Evolutionary conservation across 208 protist genomes (phyloP).

Genomic region (Wallacemonas sp.): DNA sequence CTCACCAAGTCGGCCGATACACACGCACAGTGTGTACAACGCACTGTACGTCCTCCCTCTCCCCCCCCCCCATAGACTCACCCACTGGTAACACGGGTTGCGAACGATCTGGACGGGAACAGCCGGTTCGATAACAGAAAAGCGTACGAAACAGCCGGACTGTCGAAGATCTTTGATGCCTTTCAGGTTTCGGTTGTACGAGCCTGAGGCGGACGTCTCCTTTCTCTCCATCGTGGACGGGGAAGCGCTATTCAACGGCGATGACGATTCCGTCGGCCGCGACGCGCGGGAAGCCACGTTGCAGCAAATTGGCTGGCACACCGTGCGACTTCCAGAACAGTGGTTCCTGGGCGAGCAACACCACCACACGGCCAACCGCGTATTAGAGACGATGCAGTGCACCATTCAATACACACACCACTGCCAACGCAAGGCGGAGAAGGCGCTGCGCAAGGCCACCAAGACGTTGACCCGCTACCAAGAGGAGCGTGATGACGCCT

Average conservation of each 20-base stretch:
- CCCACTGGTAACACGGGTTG: too few relatives aligned
- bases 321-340: constrained; percentile 37
- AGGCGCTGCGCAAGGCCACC: constrained; percentile 3
- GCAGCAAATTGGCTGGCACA: constrained; percentile 67
- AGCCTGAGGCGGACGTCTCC: constrained; percentile 63
- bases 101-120: too few relatives aligned
- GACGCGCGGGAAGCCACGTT: constrained; percentile 60
- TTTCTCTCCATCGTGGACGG: constrained; percentile 71
- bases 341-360: constrained; percentile 62
- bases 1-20: too few relatives aligned
- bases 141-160: too few relatives aligned
- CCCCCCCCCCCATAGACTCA: too few relatives aligned
- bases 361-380: constrained; percentile 22
- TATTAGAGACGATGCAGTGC: constrained; percentile 68
- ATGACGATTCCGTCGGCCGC: constrained; percentile 7
- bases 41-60: too few relatives aligned
- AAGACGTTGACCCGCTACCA: constrained; percentile 22
- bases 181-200: constrained; percentile 53
- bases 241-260: constrained; percentile 53
- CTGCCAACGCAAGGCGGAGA: constrained; percentile 18
- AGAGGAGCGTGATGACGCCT: constrained; percentile 50
- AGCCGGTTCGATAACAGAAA: too few relatives aligned
- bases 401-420: constrained; percentile 72
- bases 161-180: too few relatives aligned
- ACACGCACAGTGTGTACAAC: too few relatives aligned